Conservation (phyloP, 2,329 filamentous ascomycete species). For the Paracoccidioides lutzii region DNA sequence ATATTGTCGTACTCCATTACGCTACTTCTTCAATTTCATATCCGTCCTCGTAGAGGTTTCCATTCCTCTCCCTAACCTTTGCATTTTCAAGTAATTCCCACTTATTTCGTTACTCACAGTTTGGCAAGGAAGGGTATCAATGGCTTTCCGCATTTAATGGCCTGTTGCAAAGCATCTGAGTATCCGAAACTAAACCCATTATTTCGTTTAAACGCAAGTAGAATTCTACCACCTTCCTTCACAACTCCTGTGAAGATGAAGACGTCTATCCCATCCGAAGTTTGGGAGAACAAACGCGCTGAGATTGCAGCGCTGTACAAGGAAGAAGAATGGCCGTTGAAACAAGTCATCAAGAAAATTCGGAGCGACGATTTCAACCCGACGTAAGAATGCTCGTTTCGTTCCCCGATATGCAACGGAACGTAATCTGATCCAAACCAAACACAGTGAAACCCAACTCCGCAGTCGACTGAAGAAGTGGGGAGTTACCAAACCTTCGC, state of each 20-base stretch:
- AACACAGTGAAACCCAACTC: slow-evolving; percentile 31
- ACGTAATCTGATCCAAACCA: not conserved
- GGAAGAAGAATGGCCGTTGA: slow-evolving; percentile 34
- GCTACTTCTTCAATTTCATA: not conserved
- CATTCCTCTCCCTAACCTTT: not conserved
- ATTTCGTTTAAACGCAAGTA: not conserved
- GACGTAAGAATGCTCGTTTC: slow-evolving; percentile 20
- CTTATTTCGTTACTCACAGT: not conserved
- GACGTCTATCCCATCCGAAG: slow-evolving; percentile 30
- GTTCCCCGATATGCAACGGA: not conserved
- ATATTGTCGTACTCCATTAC: not conserved
- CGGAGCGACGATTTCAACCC: slow-evolving; percentile 31
- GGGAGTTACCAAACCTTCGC: slow-evolving; percentile 33
- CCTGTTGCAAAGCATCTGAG: not conserved
- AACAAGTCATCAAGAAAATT: slow-evolving; percentile 34
- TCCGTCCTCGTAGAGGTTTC: not conserved
- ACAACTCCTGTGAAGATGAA: slow-evolving; percentile 21
- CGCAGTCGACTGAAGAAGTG: slow-evolving; percentile 34
- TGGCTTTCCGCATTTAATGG: not conserved
- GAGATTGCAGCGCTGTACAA: slow-evolving; percentile 31
- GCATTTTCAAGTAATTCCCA: not conserved
- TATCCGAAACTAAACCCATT: not conserved
- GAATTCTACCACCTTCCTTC: not conserved
- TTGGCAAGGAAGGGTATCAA: not conserved
- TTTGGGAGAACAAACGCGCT: slow-evolving; percentile 33